Percentiles rank a stretch among this genome's conserved stretches.
These are phyloP conservation scores for Neofusicoccum laricinum DNA, from an alignment of 2,329 filamentous ascomycete species.

Conservation along the genomic window DNA sequence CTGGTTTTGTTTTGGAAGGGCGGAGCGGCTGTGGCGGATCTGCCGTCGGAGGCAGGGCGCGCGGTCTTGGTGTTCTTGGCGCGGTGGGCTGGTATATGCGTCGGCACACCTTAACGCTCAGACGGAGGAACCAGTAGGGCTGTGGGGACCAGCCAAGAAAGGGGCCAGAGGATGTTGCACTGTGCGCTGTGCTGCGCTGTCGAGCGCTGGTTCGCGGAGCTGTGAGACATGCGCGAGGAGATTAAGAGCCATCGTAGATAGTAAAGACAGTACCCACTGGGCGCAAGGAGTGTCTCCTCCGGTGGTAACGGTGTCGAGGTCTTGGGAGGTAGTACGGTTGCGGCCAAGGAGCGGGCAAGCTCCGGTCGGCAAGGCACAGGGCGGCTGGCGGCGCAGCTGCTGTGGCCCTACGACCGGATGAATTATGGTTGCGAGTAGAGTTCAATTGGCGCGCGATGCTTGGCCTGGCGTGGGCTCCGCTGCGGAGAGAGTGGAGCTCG, in stretches of 20 bases:
- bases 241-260: not conserved
- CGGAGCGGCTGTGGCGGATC: not conserved
- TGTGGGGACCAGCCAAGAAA: not conserved
- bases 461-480: not conserved
- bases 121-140: not conserved
- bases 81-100: not conserved
- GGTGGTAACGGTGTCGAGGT: not conserved
- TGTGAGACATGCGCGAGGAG: not conserved
- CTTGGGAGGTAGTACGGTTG: not conserved
- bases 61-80: conserved; percentile 9
- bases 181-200: not conserved
- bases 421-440: not conserved
- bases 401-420: not conserved
- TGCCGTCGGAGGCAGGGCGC: not conserved
- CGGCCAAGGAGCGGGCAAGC: not conserved
- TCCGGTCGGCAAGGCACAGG: too few relatives aligned
- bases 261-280: not conserved
- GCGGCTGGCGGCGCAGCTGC: too few relatives aligned
- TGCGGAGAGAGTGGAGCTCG: not conserved
- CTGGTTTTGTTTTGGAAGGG: not conserved
- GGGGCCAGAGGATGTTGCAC: not conserved
- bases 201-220: not conserved
- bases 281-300: not conserved
- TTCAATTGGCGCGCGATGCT: not conserved
- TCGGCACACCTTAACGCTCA: not conserved